Conservation (phyloP, 1,139 yeast genomes). For the Diutina pseudorugosa region DNA sequence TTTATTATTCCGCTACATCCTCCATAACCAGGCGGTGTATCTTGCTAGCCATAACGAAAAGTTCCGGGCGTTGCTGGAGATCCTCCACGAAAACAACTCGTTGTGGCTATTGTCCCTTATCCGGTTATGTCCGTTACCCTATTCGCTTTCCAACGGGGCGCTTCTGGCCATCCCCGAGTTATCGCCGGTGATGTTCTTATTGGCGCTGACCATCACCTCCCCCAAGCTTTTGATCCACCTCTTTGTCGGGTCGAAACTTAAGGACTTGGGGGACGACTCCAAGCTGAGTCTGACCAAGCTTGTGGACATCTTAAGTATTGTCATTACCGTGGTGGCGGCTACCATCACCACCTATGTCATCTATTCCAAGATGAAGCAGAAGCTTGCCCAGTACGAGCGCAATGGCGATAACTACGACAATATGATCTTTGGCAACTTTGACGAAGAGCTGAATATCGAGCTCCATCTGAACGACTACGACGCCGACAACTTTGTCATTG, state of each 20-base stretch:
- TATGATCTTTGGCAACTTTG: constrained; percentile 30
- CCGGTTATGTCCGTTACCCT: constrained; percentile 85
- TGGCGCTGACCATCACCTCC: constrained; percentile 65
- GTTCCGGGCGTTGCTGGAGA: constrained; percentile 65
- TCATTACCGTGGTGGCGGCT: constrained; percentile 46
- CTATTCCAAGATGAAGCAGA: constrained; percentile 46
- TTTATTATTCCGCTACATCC: constrained; percentile 47
- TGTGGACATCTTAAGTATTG: constrained; percentile 52
- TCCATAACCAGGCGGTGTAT: constrained; percentile 41
- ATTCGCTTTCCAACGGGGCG: constrained; percentile 86
- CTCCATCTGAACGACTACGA: constrained; percentile 23
- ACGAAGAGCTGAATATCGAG: constrained; percentile 23
- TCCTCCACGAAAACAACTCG: constrained; percentile 53
- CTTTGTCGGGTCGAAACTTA: constrained; percentile 71
- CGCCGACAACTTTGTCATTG: constrained; percentile 26
- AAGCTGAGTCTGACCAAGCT: constrained; percentile 40
- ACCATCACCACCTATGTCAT: constrained; percentile 57
- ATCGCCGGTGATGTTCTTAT: constrained; percentile 43
- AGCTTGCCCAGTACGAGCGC: constrained; percentile 19
- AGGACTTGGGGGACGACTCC: constrained; percentile 49
- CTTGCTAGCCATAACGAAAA: constrained; percentile 43
- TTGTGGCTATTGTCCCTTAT: constrained; percentile 57
- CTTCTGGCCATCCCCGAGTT: constrained; percentile 77
- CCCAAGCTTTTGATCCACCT: constrained; percentile 73
- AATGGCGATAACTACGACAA: constrained; percentile 15